Evolutionary conservation across 768 basidiomycete species (phyloP).

Genomic region (Sporobolomyces pararoseus): DNA sequence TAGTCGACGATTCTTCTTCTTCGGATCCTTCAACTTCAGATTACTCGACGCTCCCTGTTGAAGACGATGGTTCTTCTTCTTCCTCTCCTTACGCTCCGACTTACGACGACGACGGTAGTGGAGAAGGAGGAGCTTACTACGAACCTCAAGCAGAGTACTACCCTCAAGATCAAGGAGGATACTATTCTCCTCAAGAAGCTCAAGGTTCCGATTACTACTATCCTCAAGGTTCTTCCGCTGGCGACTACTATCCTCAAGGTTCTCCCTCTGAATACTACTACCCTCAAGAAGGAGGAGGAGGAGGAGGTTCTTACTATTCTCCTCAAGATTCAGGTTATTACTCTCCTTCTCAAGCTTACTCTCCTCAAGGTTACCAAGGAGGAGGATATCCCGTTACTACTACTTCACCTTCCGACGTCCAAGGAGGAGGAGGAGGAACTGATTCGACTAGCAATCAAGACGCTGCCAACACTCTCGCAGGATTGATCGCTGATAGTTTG

Average conservation of each 20-base stretch:
- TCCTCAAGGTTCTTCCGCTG: background rate
- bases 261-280: too few relatives aligned
- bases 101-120: too few relatives aligned
- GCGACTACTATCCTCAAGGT: background rate
- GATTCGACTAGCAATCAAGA: background rate
- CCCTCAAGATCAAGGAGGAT: background rate
- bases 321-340: background rate
- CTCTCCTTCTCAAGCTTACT: background rate
- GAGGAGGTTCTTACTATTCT: too few relatives aligned
- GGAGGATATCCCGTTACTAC: background rate
- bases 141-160: background rate
- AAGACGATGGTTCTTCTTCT: conserved; percentile 3
- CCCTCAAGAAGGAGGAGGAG: background rate
- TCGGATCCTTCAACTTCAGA: background rate
- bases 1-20: background rate
- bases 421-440: background rate
- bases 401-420: background rate
- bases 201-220: background rate
- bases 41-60: background rate
- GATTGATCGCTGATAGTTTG: conserved; percentile 2
- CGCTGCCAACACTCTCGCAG: conserved; percentile 3
- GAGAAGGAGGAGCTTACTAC: background rate
- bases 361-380: conserved; percentile 1
- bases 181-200: background rate
- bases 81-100: background rate